Base-by-base conservation (phyloP, 768 basidiomycete species). In the Leccinum variicolor region DNA sequence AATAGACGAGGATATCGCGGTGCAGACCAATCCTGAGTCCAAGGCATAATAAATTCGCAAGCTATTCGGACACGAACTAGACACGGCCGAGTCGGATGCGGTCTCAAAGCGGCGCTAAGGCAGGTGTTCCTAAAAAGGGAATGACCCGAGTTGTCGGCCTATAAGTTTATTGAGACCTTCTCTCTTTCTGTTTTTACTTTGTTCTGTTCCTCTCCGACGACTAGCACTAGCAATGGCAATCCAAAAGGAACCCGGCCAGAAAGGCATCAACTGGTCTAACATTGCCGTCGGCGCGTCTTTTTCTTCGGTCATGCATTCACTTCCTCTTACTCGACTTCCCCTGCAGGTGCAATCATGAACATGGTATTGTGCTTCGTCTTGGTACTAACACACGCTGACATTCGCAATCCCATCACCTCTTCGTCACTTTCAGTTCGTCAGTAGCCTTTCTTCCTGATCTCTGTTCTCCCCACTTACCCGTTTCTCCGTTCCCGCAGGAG, bases 261-360 rank as follows among this genome's bases (percentile, higher is more conserved):
- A 94, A 76, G 91, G 91, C 69, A 78, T 93, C 64, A 93, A 81
- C 78, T 95, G 91, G 92, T 92, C 90, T 66, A 95, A 94, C 77
- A 94, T 95, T 77, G 93, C 92, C 63, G 88, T 96, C 73, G 92
- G 92, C 93, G 70, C 66, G 90, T 62, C 51, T 64, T 58, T 10
- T 31, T 59, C 63, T 62, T 54, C 10, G 50, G 60, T 59, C 21
- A 5, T 53, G 51, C 71, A 29, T 67, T 64, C 71, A 29, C 68
- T 64, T 60, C 65, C 23, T 65, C 55, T 39, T 39, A 39, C 9
- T 39, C 36, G 17, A 48, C 33, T 15, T 53, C 57, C 36, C 58
- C 31, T 52, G 57, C 62, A 94, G 94, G 95, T 76, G 95, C 79
- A 59, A 93, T 97, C 69, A 98, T 98, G 96, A 98, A 98, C 81